Evolutionary conservation across 768 basidiomycete genomes (phyloP), one percentile per base, ranked within the genome.

Genomic region (Tulasnella sp.): DNA sequence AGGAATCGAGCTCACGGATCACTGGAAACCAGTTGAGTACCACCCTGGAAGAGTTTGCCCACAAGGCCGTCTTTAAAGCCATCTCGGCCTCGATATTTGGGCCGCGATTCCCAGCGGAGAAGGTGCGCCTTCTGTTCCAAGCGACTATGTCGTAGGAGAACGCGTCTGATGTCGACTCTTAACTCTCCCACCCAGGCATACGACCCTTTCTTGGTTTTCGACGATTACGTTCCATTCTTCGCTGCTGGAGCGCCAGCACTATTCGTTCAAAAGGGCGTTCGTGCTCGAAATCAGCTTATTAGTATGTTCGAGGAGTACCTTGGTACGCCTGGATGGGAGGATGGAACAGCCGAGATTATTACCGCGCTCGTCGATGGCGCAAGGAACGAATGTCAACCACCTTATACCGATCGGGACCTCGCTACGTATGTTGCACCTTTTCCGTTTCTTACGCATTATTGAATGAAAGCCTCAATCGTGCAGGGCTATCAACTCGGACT

Each of bases 151-250:
- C 12, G 42, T 1, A 50, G 58, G 8, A 3, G 20, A 54, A 54
- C n/a, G 24, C 54, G 24, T 24, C 76, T 77, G 18, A 77, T 37
- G 20, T 58, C 37, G 24, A 54, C 40, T 6, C 0, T 44, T 9
- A 4, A 9, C 34, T 34, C 7, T 24, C 34, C 40, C 31, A 69
- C 28, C 58, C 37, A 78, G 77, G 9, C 60, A 37, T 78, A 78
- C 44, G 54, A 72, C 11, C 50, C 77, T 12, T 82, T 82, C 73
- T 46, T 76, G 14, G 76, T 54, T 18, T 82, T 82, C 76, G 82
- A 81, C 79, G 77, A 77, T 18, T 81, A 74, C 5, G 74, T 82
- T 31, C 75, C 81, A 7, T 72, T 80, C 18, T 72, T 81, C 20
- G 81, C 79, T 28, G 78, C 69, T 37, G 69, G 77, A 34, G 48